Evolutionary conservation across 345 rosid genomes (phyloP), one percentile per base, ranked within the genome.

Genomic region (Arabis hirsuta): DNA sequence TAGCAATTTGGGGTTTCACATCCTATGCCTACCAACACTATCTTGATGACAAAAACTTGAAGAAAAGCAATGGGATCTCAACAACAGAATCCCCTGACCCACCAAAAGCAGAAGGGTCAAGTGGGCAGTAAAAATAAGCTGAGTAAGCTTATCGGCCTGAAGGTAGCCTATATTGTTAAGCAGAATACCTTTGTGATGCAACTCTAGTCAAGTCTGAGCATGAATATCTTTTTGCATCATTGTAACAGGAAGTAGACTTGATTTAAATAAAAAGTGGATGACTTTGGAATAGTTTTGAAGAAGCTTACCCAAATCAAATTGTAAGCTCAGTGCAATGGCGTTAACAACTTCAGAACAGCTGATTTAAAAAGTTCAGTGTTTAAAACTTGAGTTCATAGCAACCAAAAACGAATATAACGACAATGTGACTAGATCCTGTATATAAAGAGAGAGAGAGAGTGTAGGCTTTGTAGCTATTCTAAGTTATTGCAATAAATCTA

Each of bases 1-100:
- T 89, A 70, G 93, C 90, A 19, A 42, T 82, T 5, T 86, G 93
- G 97, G 97, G 90, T 9, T 85, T 86, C 47, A 6, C 76, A 41
- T 87, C 81, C 9, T 78, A 73, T 68, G 74, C 55, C 51, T 78
- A 78, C 36, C 81, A 72, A 62, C 81, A 78, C 36, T 78, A 72
- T 67, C 77, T 78, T 41, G 87, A 12, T 82, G 71, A 66, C 36
- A 48, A 34, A 66, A 38, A 13, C 7, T 19, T 54, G 59, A 73
- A 69, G 54, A 71, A 32, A 42, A 57, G 55, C 6, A 67, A 12
- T 31, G 62, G 50, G 47, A 70, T 55, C 55, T 4, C 53, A 7
- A 68, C 57, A 76, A 27, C 5, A n/a, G 75, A 69, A 22, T 62
- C 32, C 12, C 14, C 47, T 39, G 29, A 42, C 12, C 62, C 32